These are phyloP conservation scores for Trichoderma sp. DNA, from an alignment of 2,329 filamentous ascomycete species.

Conservation along the genomic window DNA sequence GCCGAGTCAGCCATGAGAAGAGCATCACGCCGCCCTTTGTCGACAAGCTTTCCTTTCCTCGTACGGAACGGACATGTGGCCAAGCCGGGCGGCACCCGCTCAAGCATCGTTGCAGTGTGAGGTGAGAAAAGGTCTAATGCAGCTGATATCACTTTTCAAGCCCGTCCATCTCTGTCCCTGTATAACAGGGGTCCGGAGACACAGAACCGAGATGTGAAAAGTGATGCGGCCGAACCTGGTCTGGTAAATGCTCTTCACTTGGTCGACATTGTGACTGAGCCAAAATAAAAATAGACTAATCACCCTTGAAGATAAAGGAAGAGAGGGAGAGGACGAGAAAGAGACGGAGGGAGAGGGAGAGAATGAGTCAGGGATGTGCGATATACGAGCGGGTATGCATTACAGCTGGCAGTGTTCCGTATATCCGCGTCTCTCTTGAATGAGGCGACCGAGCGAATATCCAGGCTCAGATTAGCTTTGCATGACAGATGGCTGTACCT, in stretches of 20 bases:
- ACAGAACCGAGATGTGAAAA: neutral
- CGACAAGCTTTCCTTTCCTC: neutral
- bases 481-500: neutral
- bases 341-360: neutral
- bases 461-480: neutral
- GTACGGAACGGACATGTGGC: neutral
- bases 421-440: neutral
- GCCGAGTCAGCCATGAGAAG: neutral
- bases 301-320: neutral
- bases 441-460: neutral
- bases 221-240: neutral
- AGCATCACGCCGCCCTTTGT: neutral
- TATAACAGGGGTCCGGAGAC: slow-evolving; percentile 2
- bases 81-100: neutral
- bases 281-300: neutral
- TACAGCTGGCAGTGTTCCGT: neutral
- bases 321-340: neutral
- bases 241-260: neutral
- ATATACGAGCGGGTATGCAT: neutral
- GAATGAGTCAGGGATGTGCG: neutral
- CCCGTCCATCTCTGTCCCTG: neutral
- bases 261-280: neutral
- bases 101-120: neutral
- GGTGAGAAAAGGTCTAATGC: neutral
- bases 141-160: slow-evolving; percentile 10